Percentiles rank a stretch among this genome's conserved stretches.
Evolutionary conservation across 1,139 yeast genomes (phyloP).

Genomic region (Saccharomyces hybrid): DNA sequence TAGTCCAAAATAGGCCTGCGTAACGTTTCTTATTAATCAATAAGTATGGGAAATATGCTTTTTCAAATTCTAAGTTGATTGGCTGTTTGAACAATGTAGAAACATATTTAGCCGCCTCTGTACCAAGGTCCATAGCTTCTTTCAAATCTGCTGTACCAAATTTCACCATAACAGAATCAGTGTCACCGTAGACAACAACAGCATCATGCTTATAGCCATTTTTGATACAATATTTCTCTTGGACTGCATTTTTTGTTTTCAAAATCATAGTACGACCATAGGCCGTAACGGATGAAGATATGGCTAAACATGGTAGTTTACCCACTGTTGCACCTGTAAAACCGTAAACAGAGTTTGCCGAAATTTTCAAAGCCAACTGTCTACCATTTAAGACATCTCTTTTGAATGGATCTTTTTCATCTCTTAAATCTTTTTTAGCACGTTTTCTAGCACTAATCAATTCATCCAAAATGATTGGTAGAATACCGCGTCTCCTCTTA

Average conservation of each 20-base stretch:
- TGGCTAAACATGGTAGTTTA: constrained; percentile 90
- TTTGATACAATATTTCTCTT: constrained; percentile 61
- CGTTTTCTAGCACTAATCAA: constrained; percentile 84
- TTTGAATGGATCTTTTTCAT: constrained; percentile 90
- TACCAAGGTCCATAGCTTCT: constrained; percentile 85
- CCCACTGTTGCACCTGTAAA: constrained; percentile 99
- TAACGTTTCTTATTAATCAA: constrained; percentile 92
- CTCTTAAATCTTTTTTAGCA: constrained; percentile 83
- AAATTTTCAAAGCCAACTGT: constrained; percentile 89
- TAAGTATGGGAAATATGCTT: constrained; percentile 90
- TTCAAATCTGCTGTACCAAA: constrained; percentile 80
- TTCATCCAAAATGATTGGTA: constrained; percentile 88
- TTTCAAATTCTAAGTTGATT: constrained; percentile 91
- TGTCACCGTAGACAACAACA: constrained; percentile 93
- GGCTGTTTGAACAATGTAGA: constrained; percentile 75
- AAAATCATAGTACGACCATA: constrained; percentile 98
- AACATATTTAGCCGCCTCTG: constrained; percentile 87
- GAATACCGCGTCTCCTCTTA: constrained; percentile 64
- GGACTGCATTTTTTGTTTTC: constrained; percentile 78
- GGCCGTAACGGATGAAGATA: constrained; percentile 91
- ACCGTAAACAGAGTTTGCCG: constrained; percentile 98
- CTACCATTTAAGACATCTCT: constrained; percentile 93
- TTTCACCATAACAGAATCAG: constrained; percentile 98
- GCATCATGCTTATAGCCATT: constrained; percentile 83
- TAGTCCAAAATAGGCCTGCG: constrained; percentile 96